Conservation (phyloP, 208 protist genomes). For the Wallacemonas sp. region DNA sequence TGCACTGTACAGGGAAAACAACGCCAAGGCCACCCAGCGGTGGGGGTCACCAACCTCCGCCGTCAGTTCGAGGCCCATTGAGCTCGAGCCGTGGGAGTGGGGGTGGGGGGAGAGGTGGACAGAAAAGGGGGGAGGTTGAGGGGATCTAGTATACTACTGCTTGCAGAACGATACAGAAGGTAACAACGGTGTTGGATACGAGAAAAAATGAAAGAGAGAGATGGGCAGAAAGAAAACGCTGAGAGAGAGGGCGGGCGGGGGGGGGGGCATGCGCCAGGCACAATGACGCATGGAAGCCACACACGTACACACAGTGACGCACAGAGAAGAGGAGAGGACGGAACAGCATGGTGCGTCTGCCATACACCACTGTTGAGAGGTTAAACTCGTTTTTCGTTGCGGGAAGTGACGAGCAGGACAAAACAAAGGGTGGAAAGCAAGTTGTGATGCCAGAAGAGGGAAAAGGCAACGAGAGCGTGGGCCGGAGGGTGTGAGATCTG, state of each 20-base stretch:
- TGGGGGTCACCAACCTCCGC: constrained; percentile 33
- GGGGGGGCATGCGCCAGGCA: too few relatives aligned
- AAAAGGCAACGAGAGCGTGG: not conserved
- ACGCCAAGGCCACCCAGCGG: constrained; percentile 44
- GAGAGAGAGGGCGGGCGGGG: not conserved
- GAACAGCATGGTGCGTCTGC: too few relatives aligned
- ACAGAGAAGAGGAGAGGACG: not conserved
- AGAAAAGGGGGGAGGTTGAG: too few relatives aligned
- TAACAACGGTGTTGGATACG: too few relatives aligned
- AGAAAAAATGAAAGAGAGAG: not conserved
- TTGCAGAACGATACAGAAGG: too few relatives aligned
- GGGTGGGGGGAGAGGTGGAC: too few relatives aligned
- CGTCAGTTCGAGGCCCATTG: constrained; percentile 11
- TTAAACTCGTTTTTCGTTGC: too few relatives aligned
- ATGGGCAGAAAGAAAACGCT: not conserved
- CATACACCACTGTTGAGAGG: too few relatives aligned
- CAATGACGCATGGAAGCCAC: not conserved
- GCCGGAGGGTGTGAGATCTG: not conserved
- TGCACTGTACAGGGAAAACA: constrained; percentile 59
- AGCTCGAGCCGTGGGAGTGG: constrained; percentile 23
- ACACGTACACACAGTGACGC: not conserved
- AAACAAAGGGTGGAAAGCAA: too few relatives aligned
- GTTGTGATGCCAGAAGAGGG: not conserved
- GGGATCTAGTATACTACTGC: too few relatives aligned
- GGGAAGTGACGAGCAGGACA: too few relatives aligned